phyloP scores from a whole-genome alignment of 805 yeast genomes.

The Novakomyces olei region DNA sequence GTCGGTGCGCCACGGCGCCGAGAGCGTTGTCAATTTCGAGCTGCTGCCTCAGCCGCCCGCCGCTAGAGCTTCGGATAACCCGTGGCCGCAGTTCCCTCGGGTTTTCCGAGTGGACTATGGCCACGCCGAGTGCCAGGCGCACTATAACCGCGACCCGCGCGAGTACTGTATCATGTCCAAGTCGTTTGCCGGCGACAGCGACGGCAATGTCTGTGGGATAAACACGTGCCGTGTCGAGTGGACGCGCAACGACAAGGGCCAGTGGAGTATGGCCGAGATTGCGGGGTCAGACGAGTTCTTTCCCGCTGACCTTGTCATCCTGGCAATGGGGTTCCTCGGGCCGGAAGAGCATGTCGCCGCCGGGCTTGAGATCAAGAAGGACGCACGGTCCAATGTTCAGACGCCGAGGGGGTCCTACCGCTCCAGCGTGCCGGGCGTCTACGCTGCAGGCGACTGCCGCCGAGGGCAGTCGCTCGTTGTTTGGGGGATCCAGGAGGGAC shows the following conservation, averaged over 20 bases:
- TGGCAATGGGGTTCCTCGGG: slow-evolving; percentile 95
- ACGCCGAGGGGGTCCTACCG: slow-evolving; percentile 27
- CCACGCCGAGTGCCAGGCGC: slow-evolving; percentile 81
- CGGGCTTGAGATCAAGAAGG: slow-evolving; percentile 39
- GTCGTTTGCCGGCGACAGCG: slow-evolving; percentile 86
- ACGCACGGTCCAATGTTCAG: slow-evolving; percentile 64
- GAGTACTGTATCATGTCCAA: slow-evolving; percentile 88
- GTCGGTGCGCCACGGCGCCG: slow-evolving; percentile 89
- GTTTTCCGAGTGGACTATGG: slow-evolving; percentile 96
- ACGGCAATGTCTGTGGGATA: slow-evolving; percentile 84
- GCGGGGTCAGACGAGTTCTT: slow-evolving; percentile 86
- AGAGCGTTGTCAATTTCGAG: slow-evolving; percentile 83
- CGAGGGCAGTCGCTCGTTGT: slow-evolving; percentile 95
- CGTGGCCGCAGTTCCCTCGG: slow-evolving; percentile 99
- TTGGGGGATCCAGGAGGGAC: slow-evolving; percentile 99
- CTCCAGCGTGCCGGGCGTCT: slow-evolving; percentile 28
- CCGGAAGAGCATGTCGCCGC: slow-evolving; percentile 46
- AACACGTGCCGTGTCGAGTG: slow-evolving; percentile 95
- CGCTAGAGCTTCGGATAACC: slow-evolving; percentile 75
- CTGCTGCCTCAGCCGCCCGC: slow-evolving; percentile 79
- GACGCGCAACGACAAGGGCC: slow-evolving; percentile 87
- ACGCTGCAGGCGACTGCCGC: slow-evolving; percentile 98
- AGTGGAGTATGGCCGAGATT: slow-evolving; percentile 97
- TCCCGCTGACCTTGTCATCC: slow-evolving; percentile 80
- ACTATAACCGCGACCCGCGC: slow-evolving; percentile 93